Evolutionary conservation across 2,329 filamentous ascomycete species (phyloP), one percentile per base, ranked within the genome.

Genomic region (Xylogone sp.): DNA sequence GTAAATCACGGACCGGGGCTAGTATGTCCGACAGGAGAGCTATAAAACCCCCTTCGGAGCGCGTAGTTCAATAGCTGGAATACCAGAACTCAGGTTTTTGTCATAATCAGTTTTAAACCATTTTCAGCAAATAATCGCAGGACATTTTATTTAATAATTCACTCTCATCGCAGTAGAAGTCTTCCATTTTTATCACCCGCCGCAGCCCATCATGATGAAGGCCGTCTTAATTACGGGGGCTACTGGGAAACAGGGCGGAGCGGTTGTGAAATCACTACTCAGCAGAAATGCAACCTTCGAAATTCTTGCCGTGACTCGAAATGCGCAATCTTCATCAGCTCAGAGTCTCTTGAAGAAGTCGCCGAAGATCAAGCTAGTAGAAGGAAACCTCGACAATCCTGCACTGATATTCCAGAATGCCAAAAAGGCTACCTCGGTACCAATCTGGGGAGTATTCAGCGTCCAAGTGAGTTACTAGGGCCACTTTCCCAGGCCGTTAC

Each of bases 401-500:
- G 65, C 69, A 0, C 67, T 62, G 0, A 73, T 85, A 18, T 84
- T 86, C 57, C 56, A 66, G 29, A 68, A 68, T 22, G 75, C 73
- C 5, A 54, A 67, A 49, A 51, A 51, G 8, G 51, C 52, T 3
- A 46, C 51, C 22, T 27, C 8, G 18, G 44, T 48, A 18, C 68
- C 69, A 1, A 71, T 83, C 22, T 83, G 78, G 77, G 82, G 81
- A 6, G 80, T 85, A 2, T 86, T 79, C 63, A 79, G 75, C 43
- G 79, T 86, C 1, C 81, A 84, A 66, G 71, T 51, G 24, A 27
- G 24, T 10, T n/a, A n/a, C n/a, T n/a, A 16, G 53, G 60, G 45
- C 56, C 53, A 18, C 53, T 7, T 31, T 31, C 27, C 27, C 27
- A 13, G 27, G 27, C 7, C 13, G 27, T 7, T 31, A 7, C 13